phyloP scores from a whole-genome alignment of 164 flowering plant species.

The Vitis riparia region DNA sequence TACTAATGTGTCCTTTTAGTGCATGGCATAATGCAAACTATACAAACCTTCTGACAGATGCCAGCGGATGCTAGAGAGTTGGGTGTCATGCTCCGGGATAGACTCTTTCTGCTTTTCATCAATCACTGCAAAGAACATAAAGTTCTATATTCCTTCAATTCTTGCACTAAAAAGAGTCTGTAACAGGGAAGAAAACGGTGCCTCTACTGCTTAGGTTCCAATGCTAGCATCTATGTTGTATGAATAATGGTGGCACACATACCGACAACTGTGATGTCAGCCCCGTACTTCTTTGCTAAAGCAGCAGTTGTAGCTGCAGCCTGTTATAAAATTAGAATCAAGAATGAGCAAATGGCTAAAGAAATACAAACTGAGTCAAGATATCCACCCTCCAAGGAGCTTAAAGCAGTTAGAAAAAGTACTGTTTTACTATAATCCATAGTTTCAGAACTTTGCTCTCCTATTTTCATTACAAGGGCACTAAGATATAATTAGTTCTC shows the following conservation, averaged over 20 bases:
- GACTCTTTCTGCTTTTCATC: constrained; percentile 78
- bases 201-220: constrained; percentile 15
- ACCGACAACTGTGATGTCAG: constrained; percentile 96
- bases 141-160: constrained; percentile 27
- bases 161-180: constrained; percentile 24
- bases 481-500: neutral
- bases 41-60: constrained; percentile 88
- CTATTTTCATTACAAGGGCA: neutral
- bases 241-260: constrained; percentile 22
- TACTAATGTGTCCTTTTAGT: no score
- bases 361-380: neutral
- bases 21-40: neutral
- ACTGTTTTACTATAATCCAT: no score
- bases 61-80: constrained; percentile 89
- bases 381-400: neutral
- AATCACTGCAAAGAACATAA: constrained; percentile 75
- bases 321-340: constrained; percentile 27
- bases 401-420: neutral
- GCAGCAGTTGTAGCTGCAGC: constrained; percentile 85
- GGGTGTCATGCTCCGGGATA: constrained; percentile 77
- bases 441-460: neutral
- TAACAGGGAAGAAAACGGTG: constrained; percentile 12
- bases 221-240: neutral
- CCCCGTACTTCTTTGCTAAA: constrained; percentile 94
- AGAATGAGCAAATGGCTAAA: neutral